Percentiles rank a stretch among this genome's conserved stretches.
Evolutionary conservation across 2,329 filamentous ascomycete genomes (phyloP).

Genomic region (Metarhizium humberi): DNA sequence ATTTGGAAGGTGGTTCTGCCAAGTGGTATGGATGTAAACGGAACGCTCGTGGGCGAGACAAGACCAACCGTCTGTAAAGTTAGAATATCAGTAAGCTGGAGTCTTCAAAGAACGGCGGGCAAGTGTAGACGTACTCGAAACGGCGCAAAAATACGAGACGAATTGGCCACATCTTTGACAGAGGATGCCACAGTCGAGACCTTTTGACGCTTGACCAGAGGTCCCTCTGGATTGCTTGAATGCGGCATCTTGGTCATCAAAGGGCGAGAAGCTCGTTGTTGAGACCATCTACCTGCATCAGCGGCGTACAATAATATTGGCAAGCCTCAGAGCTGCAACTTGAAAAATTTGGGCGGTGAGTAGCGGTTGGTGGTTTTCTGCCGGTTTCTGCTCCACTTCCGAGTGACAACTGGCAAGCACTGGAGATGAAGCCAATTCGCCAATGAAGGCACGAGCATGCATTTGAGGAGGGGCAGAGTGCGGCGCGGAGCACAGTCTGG

Average conservation of each 20-base stretch:
- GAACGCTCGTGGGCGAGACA: conserved; percentile 81
- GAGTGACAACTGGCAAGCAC: not conserved
- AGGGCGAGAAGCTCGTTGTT: not conserved
- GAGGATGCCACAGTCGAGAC: conserved; percentile 31
- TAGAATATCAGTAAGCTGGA: conserved; percentile 4
- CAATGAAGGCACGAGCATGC: not conserved
- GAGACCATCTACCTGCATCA: not conserved
- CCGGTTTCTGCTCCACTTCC: conserved; percentile 6
- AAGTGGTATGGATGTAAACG: conserved; percentile 80
- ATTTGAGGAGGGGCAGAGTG: too few species aligned
- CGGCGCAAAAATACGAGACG: conserved; percentile 83
- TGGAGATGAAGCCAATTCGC: not conserved
- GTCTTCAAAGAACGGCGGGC: not conserved
- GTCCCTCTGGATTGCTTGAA: conserved; percentile 45
- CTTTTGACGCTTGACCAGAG: conserved; percentile 70
- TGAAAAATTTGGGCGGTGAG: conserved; percentile 19
- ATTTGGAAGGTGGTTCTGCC: conserved; percentile 96
- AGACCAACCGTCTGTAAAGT: conserved; percentile 70
- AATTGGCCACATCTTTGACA: conserved; percentile 31
- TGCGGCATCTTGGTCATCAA: conserved; percentile 37
- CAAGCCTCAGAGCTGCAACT: not conserved
- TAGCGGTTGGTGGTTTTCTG: conserved; percentile 9
- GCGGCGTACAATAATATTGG: too few species aligned
- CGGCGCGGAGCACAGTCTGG: too few species aligned
- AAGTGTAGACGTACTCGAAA: conserved; percentile 61